Evolutionary conservation across 495 filamentous ascomycete species (phyloP), one percentile per base, ranked within the genome.

Genomic region (Xylaria telfairii): DNA sequence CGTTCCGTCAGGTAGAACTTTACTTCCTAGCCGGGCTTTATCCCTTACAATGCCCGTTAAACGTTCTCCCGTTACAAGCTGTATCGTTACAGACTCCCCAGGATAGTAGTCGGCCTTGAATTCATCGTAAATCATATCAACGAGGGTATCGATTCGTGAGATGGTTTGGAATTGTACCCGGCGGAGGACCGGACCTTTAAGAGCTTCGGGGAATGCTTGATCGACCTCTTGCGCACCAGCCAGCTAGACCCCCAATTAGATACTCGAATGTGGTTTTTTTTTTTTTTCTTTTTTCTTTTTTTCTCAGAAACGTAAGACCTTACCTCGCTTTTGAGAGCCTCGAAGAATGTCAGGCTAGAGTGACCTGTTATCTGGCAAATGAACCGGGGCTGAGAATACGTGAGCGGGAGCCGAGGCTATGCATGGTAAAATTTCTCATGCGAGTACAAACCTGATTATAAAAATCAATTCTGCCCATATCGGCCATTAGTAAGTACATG

Each of bases 281-380:
- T n/a, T n/a, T n/a, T n/a, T n/a, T n/a, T n/a, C n/a, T n/a, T n/a
- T n/a, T n/a, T n/a, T n/a, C n/a, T n/a, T n/a, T n/a, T n/a, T n/a
- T 5, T 19, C n/a, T 32, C 5, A 13, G 41, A 57, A 24, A 73
- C n/a, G n/a, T 71, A 32, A 17, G 63, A 30, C 82, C 90, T 49
- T 88, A 98, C 96, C 88, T 99, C 96, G 80, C 94, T 97, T 78
- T 92, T 89, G 19, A 94, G 85, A 4, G 96, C 96, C 65, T 98
- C 93, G 69, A 97, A 98, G 80, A 97, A 98, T n/a, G 86, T 95
- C 73, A 98, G 81, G 34, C 92, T 92, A 34, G 95, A 96, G 80
- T 97, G 94, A 42, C 96, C 96, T 3, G 93, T 98, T 70, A 98
- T 95, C 72, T 96, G 91, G 79, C 95, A 97, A 64, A 95, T 97